Evolutionary conservation across 108 stramenopile genomes (phyloP).

Genomic region (Cyclotella choctawhatcheeana): DNA sequence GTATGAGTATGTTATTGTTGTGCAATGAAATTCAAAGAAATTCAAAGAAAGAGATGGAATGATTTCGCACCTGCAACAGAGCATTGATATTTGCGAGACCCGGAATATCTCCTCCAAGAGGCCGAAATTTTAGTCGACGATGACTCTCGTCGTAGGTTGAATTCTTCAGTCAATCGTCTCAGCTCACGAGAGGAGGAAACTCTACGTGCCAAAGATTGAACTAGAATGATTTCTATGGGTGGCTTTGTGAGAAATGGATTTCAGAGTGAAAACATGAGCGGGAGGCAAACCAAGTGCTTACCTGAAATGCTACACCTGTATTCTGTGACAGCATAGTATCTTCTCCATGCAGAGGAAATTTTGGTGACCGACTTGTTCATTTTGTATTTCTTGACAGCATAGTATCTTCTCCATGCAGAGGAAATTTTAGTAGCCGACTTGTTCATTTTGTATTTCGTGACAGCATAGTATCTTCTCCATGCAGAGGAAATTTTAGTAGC

Average conservation of each 20-base stretch:
- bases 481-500: neutral
- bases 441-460: neutral
- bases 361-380: neutral
- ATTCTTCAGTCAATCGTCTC: neutral
- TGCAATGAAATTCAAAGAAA: neutral
- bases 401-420: neutral
- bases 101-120: neutral
- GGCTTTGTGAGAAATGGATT: neutral
- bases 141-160: neutral
- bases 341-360: neutral
- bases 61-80: slow-evolving; percentile 1
- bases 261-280: neutral
- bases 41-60: neutral
- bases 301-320: neutral
- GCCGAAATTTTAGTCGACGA: neutral
- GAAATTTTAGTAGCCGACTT: neutral
- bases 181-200: neutral
- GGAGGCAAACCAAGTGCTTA: neutral
- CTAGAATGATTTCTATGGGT: neutral
- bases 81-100: neutral
- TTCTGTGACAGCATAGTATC: neutral
- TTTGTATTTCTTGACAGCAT: neutral
- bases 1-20: too few species aligned
- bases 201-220: slow-evolving; percentile 6
- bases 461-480: neutral